Percentiles rank a stretch among this genome's conserved stretches.
Conservation (phyloP, 2,329 filamentous ascomycete genomes). For the Diatrype stigma region DNA sequence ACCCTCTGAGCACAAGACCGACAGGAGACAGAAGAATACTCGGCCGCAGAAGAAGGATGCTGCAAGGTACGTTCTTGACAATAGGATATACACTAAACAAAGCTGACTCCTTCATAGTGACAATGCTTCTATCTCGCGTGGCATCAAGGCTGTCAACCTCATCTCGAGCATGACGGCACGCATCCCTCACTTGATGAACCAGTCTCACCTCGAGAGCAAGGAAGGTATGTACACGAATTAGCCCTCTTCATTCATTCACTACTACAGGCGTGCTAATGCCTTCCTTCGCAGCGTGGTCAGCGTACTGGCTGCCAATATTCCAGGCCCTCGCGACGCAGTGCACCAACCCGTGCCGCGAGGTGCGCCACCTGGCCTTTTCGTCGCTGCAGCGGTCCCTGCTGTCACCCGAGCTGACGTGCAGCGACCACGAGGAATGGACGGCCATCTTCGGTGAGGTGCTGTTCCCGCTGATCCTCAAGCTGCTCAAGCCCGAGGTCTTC, state of each 20-base stretch:
- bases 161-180: conserved; percentile 78
- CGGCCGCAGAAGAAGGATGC: conserved; percentile 48
- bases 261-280: neutral
- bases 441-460: conserved; percentile 92
- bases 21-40: conserved; percentile 40
- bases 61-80: conserved; percentile 45
- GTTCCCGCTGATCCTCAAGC: conserved; percentile 80
- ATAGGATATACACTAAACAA: neutral
- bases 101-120: conserved; percentile 42
- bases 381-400: conserved; percentile 82
- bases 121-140: conserved; percentile 70
- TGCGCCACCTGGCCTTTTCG: conserved; percentile 82
- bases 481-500: conserved; percentile 93
- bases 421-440: conserved; percentile 85
- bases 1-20: conserved; percentile 63
- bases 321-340: conserved; percentile 84
- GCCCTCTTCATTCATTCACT: neutral
- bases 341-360: conserved; percentile 89
- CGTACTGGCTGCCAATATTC: conserved; percentile 96
- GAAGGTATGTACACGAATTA: conserved; percentile 54
- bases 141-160: conserved; percentile 74
- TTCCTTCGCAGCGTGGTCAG: conserved; percentile 73
- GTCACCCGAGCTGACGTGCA: conserved; percentile 77
- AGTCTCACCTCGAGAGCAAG: conserved; percentile 84
- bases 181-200: conserved; percentile 82